These are phyloP conservation scores for Capillidium rhysosporum DNA, from an alignment of 371 early-diverging fungal species.

Conservation along the genomic window DNA sequence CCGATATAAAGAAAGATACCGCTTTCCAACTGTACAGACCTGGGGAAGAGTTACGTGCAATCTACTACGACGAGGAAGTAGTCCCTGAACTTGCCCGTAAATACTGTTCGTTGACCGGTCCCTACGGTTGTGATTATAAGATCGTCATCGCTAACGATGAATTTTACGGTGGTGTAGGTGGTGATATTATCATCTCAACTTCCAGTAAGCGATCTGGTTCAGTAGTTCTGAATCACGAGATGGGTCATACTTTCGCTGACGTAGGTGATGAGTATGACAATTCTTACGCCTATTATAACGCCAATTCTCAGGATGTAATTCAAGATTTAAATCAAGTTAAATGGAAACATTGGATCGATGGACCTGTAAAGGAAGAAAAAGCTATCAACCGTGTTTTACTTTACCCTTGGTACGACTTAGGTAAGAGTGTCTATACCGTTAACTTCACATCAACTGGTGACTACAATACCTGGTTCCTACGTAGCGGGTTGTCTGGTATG, in stretches of 20 bases:
- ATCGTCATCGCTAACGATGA: conserved; percentile 31
- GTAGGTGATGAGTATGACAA: conserved; percentile 40
- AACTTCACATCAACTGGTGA: conserved; percentile 21
- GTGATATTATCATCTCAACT: conserved; percentile 38
- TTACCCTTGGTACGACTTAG: conserved; percentile 34
- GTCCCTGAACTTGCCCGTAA: conserved; percentile 21
- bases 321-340: conserved; percentile 4
- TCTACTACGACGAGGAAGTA: conserved; percentile 19
- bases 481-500: conserved; percentile 25
- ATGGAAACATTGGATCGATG: conserved; percentile 32
- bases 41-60: conserved; percentile 32
- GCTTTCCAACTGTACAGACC: conserved; percentile 33
- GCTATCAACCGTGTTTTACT: conserved; percentile 13
- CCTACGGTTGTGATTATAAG: conserved; percentile 29
- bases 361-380: conserved; percentile 16
- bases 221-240: conserved; percentile 32
- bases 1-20: conserved; percentile 20
- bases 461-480: conserved; percentile 20
- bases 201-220: conserved; percentile 25
- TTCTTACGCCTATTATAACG: conserved; percentile 29
- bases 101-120: conserved; percentile 21
- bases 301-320: conserved; percentile 23
- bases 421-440: conserved; percentile 21
- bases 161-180: conserved; percentile 37
- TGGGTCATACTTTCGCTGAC: conserved; percentile 30